These are phyloP conservation scores for Fusarium oxysporum DNA, from an alignment of 2,329 filamentous ascomycete species.

Conservation along the genomic window DNA sequence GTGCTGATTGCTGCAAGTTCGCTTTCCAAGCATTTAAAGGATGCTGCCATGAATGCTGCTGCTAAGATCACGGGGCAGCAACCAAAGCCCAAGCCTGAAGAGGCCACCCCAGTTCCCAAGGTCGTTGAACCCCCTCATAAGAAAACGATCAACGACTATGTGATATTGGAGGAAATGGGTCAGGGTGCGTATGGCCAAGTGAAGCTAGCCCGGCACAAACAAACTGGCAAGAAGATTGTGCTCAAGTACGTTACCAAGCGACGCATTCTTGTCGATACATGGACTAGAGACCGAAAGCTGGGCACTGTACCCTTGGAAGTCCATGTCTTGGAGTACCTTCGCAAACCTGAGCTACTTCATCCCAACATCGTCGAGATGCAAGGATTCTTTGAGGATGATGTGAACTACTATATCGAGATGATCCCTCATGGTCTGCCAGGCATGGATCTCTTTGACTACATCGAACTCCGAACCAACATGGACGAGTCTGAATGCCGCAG, in stretches of 20 bases:
- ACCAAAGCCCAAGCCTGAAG: conserved; percentile 47
- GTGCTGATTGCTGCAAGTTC: conserved; percentile 57
- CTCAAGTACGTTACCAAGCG: conserved; percentile 98
- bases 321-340: conserved; percentile 93
- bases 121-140: conserved; percentile 64
- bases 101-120: conserved; percentile 52
- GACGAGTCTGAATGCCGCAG: conserved; percentile 92
- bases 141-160: conserved; percentile 89
- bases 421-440: conserved; percentile 92
- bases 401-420: conserved; percentile 99
- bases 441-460: conserved; percentile 99
- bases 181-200: conserved; percentile 98
- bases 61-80: conserved; percentile 62
- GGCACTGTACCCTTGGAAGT: conserved; percentile 97
- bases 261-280: conserved; percentile 96
- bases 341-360: conserved; percentile 75
- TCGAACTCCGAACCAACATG: conserved; percentile 96
- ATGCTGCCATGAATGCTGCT: conserved; percentile 66
- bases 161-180: conserved; percentile 97
- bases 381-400: conserved; percentile 80
- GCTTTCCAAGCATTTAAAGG: conserved; percentile 68
- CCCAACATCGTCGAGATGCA: conserved; percentile 80
- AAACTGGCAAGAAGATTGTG: conserved; percentile 84
- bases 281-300: conserved; percentile 92
- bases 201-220: conserved; percentile 90